These are phyloP conservation scores for Macrophomina tecta DNA, from an alignment of 2,329 filamentous ascomycete species.

Conservation along the genomic window DNA sequence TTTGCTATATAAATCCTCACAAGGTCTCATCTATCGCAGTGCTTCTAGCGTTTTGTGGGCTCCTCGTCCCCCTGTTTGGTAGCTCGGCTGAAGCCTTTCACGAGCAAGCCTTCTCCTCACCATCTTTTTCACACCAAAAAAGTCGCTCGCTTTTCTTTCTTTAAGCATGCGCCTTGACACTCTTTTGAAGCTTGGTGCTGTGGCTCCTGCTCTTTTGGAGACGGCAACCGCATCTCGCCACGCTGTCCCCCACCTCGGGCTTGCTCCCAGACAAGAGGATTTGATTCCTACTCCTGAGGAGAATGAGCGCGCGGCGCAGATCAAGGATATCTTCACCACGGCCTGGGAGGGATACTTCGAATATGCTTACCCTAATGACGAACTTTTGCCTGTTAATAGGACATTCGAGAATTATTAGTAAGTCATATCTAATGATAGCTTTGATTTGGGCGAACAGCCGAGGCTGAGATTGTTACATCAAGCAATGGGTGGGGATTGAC, in stretches of 20 bases:
- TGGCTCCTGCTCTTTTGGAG: not conserved
- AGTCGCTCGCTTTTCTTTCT: not conserved
- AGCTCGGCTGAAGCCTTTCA: not conserved
- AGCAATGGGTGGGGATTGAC: conserved; percentile 87
- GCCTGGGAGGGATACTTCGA: conserved; percentile 63
- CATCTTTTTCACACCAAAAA: not conserved
- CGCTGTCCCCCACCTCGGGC: not conserved
- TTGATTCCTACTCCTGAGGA: conserved; percentile 7
- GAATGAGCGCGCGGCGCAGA: conserved; percentile 39
- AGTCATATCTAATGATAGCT: conserved; percentile 30
- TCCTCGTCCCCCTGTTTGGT: not conserved
- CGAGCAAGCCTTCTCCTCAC: not conserved
- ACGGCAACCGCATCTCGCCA: not conserved
- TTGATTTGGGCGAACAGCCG: no score
- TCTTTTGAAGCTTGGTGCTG: not conserved
- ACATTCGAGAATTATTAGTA: conserved; percentile 72
- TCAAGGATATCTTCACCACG: conserved; percentile 41
- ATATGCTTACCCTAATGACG: conserved; percentile 79
- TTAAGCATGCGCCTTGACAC: conserved; percentile 12
- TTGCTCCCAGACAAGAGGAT: not conserved
- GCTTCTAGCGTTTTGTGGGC: not conserved
- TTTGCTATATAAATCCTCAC: no score
- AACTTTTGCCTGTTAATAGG: conserved; percentile 72
- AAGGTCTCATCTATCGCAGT: not conserved
- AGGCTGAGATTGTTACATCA: no score